Base-by-base conservation (phyloP, 768 basidiomycete species). In the Tremella fuciformis region DNA sequence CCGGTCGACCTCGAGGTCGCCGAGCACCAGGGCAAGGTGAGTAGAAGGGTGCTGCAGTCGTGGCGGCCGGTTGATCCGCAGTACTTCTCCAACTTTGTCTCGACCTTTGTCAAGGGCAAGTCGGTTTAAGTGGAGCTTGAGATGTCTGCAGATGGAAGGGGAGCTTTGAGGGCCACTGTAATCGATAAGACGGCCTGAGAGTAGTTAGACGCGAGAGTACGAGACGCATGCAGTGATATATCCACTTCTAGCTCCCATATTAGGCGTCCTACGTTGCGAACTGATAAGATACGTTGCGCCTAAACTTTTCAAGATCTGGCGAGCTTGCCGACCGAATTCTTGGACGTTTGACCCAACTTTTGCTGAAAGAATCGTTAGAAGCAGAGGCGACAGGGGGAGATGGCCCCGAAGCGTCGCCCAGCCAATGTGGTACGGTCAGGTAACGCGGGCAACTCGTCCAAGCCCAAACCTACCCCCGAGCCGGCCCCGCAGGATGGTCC, bases 391-490 rank as follows among this genome's bases (percentile, higher is more conserved):
- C 8, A 50, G 21, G 25, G 21, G 41, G 11, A n/a, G 34, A 77
- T 77, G 76, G 68, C 76, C 15, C 76, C 76, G 1, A 71, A 69
- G 24, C 62, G 67, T 58, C 84, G 86, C 15, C 83, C 81, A 57
- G 86, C 82, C 79, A 86, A 87, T 63, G 88, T 91, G 52, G 85
- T 91, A 63, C 88, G 87, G 75, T 87, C 88, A 58, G 91, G 91
- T 44, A 90, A 91, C 74, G 87, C 89, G n/a, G 89, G 90, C 49
- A 92, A 89, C 67, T 88, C 88, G 0, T 82, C 86, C 29, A 91
- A 88, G 62, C 65, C 80, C 76, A 60, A 61, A 50, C 49, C 49
- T 3, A 50, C 49, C 22, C 49, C 19, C 7, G 25, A 16, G 21
- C 49, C 49, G 22, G 26, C 49, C 22, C 21, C 49, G 16, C 15